phyloP scores from a whole-genome alignment of 1,284 basidiomycete species.

The Cryptococcus sp. region DNA sequence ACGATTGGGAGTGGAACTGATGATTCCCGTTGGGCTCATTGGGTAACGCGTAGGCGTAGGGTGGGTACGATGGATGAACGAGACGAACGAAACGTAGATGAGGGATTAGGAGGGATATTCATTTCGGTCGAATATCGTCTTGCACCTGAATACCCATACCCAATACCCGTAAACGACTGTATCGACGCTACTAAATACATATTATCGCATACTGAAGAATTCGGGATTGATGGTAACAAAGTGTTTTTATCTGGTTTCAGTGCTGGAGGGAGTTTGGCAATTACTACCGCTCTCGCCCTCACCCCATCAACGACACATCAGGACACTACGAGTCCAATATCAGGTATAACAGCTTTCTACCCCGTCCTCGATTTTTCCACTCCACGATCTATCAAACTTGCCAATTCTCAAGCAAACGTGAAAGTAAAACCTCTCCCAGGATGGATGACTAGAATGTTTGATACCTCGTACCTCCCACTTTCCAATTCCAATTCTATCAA shows the following conservation, averaged over 20 bases:
- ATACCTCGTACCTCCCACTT: slow-evolving; percentile 27
- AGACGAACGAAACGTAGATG: too few relatives aligned
- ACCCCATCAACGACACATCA: not conserved
- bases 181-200: slow-evolving; percentile 35
- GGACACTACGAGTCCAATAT: slow-evolving; percentile 1
- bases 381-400: slow-evolving; percentile 16
- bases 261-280: slow-evolving; percentile 28
- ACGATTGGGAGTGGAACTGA: slow-evolving; percentile 23
- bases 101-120: slow-evolving; percentile 25
- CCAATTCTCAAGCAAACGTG: slow-evolving; percentile 10
- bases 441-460: slow-evolving; percentile 25
- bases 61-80: too few relatives aligned
- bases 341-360: slow-evolving; percentile 24
- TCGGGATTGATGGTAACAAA: slow-evolving; percentile 17
- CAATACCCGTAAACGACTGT: slow-evolving; percentile 46
- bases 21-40: slow-evolving; percentile 18
- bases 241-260: slow-evolving; percentile 26
- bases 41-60: too few relatives aligned
- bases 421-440: slow-evolving; percentile 11
- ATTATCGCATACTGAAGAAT: slow-evolving; percentile 7
- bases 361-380: slow-evolving; percentile 26
- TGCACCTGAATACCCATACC: slow-evolving; percentile 50
- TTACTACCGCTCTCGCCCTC: slow-evolving; percentile 13
- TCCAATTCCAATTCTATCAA: not conserved
- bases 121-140: slow-evolving; percentile 45